Evolutionary conservation across 148 eudicot species (phyloP).

Genomic region (Amaranthus hypochondriacus): DNA sequence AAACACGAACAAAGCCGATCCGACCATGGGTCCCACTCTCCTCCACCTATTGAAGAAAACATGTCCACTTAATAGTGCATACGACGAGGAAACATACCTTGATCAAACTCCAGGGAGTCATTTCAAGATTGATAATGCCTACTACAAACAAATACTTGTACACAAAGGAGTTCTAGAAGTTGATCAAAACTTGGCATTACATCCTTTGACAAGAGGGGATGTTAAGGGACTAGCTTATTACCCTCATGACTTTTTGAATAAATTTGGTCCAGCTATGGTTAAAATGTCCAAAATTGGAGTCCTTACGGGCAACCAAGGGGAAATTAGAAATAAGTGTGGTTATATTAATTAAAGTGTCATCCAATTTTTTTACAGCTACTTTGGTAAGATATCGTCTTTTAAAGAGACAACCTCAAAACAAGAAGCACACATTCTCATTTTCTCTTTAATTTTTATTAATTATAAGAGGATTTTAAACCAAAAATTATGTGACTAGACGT

Average conservation of each 20-base stretch:
- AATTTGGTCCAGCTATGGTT: slow-evolving; percentile 57
- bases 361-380: too few species aligned
- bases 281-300: slow-evolving; percentile 44
- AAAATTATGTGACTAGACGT: too few species aligned
- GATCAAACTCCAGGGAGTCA: slow-evolving; percentile 38
- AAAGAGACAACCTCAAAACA: too few species aligned
- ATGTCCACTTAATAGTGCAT: slow-evolving; percentile 11
- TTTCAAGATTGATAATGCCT: slow-evolving; percentile 37
- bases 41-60: slow-evolving; percentile 10
- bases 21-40: slow-evolving; percentile 9
- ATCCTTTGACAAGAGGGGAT: slow-evolving; percentile 25
- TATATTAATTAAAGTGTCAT: slow-evolving; percentile 17
- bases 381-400: too few species aligned
- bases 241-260: slow-evolving; percentile 30
- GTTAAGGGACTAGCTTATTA: slow-evolving; percentile 32
- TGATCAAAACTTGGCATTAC: slow-evolving; percentile 45
- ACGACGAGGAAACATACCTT: slow-evolving; percentile 19
- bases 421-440: too few species aligned
- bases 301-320: slow-evolving; percentile 43
- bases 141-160: slow-evolving; percentile 33
- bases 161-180: slow-evolving; percentile 36
- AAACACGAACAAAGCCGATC: slow-evolving; percentile 28
- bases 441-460: too few species aligned
- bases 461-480: too few species aligned
- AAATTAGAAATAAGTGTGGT: slow-evolving; percentile 45